These are phyloP conservation scores for Ganoderma lucidum DNA, from an alignment of 1,284 basidiomycete species.

Conservation along the genomic window DNA sequence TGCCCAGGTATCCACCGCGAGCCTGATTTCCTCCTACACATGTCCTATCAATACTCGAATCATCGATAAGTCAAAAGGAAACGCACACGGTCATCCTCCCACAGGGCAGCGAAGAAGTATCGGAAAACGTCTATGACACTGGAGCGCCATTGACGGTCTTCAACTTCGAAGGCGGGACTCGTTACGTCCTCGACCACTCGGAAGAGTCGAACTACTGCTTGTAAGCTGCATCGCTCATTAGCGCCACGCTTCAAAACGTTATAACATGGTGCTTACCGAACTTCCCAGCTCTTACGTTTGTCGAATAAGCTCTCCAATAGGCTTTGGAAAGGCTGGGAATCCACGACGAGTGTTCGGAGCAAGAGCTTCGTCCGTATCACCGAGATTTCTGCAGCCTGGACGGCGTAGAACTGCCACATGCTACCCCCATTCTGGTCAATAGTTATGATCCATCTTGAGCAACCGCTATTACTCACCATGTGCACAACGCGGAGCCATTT, in stretches of 20 bases:
- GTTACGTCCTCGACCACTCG: conserved; percentile 70
- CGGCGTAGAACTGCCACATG: conserved; percentile 70
- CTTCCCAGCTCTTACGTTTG: conserved; percentile 52
- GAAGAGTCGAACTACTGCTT: conserved; percentile 59
- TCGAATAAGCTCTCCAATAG: conserved; percentile 52
- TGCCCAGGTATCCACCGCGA: conserved; percentile 62
- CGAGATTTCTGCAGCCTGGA: conserved; percentile 60
- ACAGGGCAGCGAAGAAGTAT: conserved; percentile 66
- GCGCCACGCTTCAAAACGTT: neutral
- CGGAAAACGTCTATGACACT: conserved; percentile 65
- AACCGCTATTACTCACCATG: conserved; percentile 54
- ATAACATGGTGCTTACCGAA: conserved; percentile 45
- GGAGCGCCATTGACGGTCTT: conserved; percentile 71
- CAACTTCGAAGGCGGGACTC: conserved; percentile 63
- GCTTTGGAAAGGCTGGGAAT: conserved; percentile 63
- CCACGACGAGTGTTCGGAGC: conserved; percentile 66
- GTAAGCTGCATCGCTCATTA: conserved; percentile 38
- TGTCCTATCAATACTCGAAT: conserved; percentile 1
- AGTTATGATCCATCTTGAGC: neutral
- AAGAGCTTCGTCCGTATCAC: conserved; percentile 61
- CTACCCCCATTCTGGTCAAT: conserved; percentile 43
- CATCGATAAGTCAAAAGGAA: conserved; percentile 3
- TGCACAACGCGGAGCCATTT: conserved; percentile 60
- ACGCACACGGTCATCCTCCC: conserved; percentile 67
- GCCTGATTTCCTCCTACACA: conserved; percentile 69